phyloP scores from a whole-genome alignment of 768 basidiomycete genomes.

The Lactarius deliciosus region DNA sequence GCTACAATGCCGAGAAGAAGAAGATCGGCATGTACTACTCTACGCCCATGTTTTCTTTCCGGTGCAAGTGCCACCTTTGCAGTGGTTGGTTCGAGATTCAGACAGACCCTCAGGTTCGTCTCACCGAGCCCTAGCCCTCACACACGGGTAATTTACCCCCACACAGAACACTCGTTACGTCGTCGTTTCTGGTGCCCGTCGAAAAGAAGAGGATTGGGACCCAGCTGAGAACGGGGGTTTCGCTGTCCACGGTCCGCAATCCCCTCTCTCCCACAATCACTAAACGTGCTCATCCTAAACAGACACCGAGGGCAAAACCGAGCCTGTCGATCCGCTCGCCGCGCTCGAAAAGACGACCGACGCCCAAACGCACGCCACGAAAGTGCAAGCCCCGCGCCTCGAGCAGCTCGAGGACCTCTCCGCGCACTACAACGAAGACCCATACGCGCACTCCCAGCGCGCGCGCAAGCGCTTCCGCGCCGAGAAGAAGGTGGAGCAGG shows the following conservation, averaged over 20 bases:
- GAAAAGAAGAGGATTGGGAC: constrained; percentile 96
- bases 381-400: constrained; percentile 76
- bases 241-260: constrained; percentile 71
- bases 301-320: constrained; percentile 68
- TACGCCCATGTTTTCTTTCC: constrained; percentile 91
- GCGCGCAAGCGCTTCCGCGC: constrained; percentile 81
- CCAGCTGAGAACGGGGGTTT: constrained; percentile 95
- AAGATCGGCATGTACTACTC: constrained; percentile 94
- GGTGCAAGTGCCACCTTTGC: constrained; percentile 97
- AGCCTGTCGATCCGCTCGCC: constrained; percentile 78
- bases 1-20: constrained; percentile 99
- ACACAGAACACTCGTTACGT: constrained; percentile 91
- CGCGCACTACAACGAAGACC: constrained; percentile 80
- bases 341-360: constrained; percentile 87
- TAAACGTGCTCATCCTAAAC: constrained; percentile 14
- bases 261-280: not conserved
- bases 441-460: constrained; percentile 74
- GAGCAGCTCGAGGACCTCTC: constrained; percentile 76
- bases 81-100: constrained; percentile 97
- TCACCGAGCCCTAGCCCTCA: not conserved
- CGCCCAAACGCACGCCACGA: constrained; percentile 67
- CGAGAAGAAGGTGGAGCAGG: constrained; percentile 78
- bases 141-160: not conserved
- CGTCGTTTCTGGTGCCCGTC: constrained; percentile 87
- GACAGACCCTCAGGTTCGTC: constrained; percentile 88